Evolutionary conservation across 192 early-diverging fungal species (phyloP).

Genomic region (Oehlia diaphana): DNA sequence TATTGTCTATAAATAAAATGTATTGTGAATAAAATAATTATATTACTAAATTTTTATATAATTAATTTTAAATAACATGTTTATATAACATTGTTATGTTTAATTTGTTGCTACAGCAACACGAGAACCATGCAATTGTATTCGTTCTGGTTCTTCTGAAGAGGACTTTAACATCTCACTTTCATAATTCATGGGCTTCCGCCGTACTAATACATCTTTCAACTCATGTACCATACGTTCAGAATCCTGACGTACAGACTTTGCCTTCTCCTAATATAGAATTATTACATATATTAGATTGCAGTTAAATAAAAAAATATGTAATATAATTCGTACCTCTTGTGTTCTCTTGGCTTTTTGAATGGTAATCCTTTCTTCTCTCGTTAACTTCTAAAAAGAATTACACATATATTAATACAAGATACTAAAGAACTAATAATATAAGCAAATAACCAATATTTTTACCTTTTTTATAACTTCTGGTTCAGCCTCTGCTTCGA

Average conservation of each 20-base stretch:
- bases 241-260: constrained; percentile 33
- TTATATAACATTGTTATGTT: too few relatives aligned
- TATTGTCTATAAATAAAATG: too few relatives aligned
- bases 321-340: constrained; percentile 37
- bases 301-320: background rate
- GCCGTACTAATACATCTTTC: constrained; percentile 52
- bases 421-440: background rate
- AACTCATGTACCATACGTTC: constrained; percentile 59
- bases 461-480: constrained; percentile 21
- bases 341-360: constrained; percentile 45
- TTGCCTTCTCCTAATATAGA: constrained; percentile 32
- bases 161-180: background rate
- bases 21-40: background rate
- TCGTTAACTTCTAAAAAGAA: constrained; percentile 37
- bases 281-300: background rate
- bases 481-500: constrained; percentile 42
- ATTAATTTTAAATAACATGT: too few relatives aligned
- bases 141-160: background rate
- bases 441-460: background rate
- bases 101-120: background rate
- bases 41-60: too few relatives aligned
- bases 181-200: constrained; percentile 26
- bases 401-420: background rate
- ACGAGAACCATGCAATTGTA: background rate
- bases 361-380: constrained; percentile 51